Conservation (phyloP, 108 stramenopile genomes). For the Phaeodactylum tricornutum region DNA sequence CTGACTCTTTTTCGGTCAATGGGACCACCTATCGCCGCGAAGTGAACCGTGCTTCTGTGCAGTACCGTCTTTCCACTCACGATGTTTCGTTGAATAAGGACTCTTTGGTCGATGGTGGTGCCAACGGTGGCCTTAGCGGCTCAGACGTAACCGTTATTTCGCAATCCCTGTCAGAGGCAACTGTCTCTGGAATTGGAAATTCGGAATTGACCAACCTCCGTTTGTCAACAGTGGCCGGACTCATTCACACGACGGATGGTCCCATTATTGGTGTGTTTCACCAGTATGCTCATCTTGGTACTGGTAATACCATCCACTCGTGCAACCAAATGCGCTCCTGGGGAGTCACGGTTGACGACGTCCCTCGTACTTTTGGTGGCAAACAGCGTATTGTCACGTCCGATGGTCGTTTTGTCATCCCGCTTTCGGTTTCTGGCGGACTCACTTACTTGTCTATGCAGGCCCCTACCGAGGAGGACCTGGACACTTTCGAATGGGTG, state of each 20-base stretch:
- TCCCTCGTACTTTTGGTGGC: slow-evolving; percentile 2
- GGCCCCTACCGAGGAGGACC: not conserved
- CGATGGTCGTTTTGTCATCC: slow-evolving; percentile 8
- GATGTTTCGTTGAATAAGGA: too few species aligned
- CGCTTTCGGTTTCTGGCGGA: not conserved
- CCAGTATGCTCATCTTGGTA: slow-evolving; percentile 16
- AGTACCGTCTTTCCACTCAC: too few species aligned
- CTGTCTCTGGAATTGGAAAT: slow-evolving; percentile 22
- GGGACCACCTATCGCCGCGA: too few species aligned
- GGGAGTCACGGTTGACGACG: slow-evolving; percentile 9
- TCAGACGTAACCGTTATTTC: slow-evolving; percentile 13
- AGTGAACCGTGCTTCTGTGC: too few species aligned
- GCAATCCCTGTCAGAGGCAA: too few species aligned
- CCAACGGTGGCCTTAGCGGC: slow-evolving; percentile 23
- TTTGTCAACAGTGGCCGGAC: slow-evolving; percentile 16
- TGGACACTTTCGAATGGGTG: slow-evolving; percentile 3
- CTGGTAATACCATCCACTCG: slow-evolving; percentile 16
- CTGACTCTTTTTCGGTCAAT: too few species aligned
- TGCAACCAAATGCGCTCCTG: slow-evolving; percentile 8
- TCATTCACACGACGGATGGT: not conserved
- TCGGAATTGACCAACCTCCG: slow-evolving; percentile 4
- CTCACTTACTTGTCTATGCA: slow-evolving; percentile 1
- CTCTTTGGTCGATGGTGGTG: slow-evolving; percentile 22
- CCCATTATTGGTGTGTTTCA: slow-evolving; percentile 12
- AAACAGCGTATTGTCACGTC: slow-evolving; percentile 7